phyloP scores from a whole-genome alignment of 1,139 yeast genomes.

The Kodamaea derodonti region DNA sequence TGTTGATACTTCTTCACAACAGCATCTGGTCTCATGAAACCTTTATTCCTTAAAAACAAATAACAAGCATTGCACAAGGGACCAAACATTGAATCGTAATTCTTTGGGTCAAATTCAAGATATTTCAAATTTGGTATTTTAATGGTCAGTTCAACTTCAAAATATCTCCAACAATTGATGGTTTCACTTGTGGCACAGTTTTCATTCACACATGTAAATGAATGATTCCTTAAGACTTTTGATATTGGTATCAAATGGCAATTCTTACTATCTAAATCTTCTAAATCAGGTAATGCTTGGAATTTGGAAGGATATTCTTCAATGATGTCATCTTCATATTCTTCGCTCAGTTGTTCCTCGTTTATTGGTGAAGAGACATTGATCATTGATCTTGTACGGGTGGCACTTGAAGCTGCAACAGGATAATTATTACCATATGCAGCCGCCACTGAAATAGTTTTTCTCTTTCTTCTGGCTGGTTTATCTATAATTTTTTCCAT shows the following conservation, averaged over 20 bases:
- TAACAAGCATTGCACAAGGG: conserved; percentile 51
- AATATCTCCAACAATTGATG: conserved; percentile 46
- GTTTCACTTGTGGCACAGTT: conserved; percentile 43
- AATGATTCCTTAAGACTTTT: conserved; percentile 39
- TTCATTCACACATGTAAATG: conserved; percentile 39
- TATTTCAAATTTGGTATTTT: conserved; percentile 35
- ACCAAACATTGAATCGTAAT: conserved; percentile 50
- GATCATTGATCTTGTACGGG: conserved; percentile 43
- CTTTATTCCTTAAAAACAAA: conserved; percentile 44
- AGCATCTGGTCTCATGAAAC: conserved; percentile 50
- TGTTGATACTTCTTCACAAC: conserved; percentile 47
- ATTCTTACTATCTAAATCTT: conserved; percentile 43
- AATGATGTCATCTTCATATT: conserved; percentile 11
- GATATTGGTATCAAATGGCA: conserved; percentile 41
- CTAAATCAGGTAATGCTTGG: conserved; percentile 42
- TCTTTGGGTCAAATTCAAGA: conserved; percentile 38
- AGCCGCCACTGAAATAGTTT: conserved; percentile 7
- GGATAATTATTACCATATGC: conserved; percentile 27
- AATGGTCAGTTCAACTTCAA: conserved; percentile 38
- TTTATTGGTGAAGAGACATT: conserved; percentile 37
- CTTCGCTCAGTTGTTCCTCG: conserved; percentile 30
- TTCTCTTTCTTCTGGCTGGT: conserved; percentile 31
- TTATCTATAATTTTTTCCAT: conserved; percentile 38
- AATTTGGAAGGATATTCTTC: conserved; percentile 26
- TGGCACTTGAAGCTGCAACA: conserved; percentile 23